These are phyloP conservation scores for Articulospora tetracladia DNA, from an alignment of 495 filamentous ascomycete genomes.

Conservation along the genomic window DNA sequence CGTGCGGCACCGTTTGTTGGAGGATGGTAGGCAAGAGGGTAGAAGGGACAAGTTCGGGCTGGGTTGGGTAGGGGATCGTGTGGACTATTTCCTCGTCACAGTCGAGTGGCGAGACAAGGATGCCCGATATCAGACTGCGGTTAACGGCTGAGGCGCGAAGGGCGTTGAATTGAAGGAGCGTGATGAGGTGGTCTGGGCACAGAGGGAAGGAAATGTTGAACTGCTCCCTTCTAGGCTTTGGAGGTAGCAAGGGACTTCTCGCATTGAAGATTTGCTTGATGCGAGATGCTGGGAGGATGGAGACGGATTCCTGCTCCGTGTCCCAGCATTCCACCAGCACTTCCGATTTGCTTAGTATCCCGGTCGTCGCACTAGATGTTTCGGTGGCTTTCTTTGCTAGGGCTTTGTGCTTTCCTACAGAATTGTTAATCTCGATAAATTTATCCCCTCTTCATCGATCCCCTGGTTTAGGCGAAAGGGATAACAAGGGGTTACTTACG, in stretches of 20 bases:
- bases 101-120: slow-evolving; percentile 28
- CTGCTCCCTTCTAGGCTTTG: slow-evolving; percentile 27
- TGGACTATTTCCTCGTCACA: slow-evolving; percentile 31
- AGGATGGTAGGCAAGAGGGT: slow-evolving; percentile 27
- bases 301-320: slow-evolving; percentile 31
- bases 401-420: slow-evolving; percentile 35
- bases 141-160: slow-evolving; percentile 38
- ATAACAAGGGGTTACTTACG: slow-evolving; percentile 32
- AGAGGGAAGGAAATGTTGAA: slow-evolving; percentile 36
- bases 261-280: slow-evolving; percentile 37
- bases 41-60: slow-evolving; percentile 24
- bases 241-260: slow-evolving; percentile 29
- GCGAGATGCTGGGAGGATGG: slow-evolving; percentile 30
- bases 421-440: slow-evolving; percentile 26
- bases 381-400: slow-evolving; percentile 30
- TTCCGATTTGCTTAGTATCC: slow-evolving; percentile 29
- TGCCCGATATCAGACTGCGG: slow-evolving; percentile 33
- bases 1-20: slow-evolving; percentile 29
- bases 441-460: slow-evolving; percentile 11
- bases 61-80: slow-evolving; percentile 29
- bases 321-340: slow-evolving; percentile 37
- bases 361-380: slow-evolving; percentile 22
- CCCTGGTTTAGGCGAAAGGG: slow-evolving; percentile 19
- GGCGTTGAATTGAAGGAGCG: slow-evolving; percentile 44
- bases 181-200: slow-evolving; percentile 41